A percentile compares a stretch with the other conserved stretches of the same genome.
Conservation (phyloP, 2,329 filamentous ascomycete genomes). For the Dactylellina leptospora region DNA sequence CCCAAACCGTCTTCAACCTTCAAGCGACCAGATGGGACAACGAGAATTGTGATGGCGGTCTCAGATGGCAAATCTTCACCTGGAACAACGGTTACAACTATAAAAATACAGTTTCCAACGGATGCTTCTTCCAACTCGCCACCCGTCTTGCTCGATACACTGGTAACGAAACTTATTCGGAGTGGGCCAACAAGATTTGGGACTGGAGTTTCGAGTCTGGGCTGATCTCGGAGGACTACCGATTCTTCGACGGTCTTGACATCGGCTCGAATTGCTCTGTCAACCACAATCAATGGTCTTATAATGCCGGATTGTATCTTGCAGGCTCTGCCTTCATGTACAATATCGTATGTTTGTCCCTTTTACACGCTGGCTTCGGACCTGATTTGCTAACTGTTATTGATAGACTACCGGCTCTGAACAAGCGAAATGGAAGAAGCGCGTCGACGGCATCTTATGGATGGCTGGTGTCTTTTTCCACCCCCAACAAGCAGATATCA, state of each 20-base stretch:
- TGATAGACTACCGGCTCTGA: conserved; percentile 62
- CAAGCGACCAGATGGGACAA: conserved; percentile 76
- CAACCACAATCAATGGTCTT: conserved; percentile 70
- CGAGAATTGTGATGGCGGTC: conserved; percentile 73
- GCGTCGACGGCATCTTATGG: conserved; percentile 66
- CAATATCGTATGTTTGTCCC: conserved; percentile 63
- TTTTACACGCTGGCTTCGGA: conserved; percentile 12
- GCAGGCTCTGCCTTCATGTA: conserved; percentile 72
- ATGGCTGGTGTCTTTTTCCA: conserved; percentile 67
- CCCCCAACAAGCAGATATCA: conserved; percentile 67
- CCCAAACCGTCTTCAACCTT: conserved; percentile 76
- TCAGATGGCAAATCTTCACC: conserved; percentile 82
- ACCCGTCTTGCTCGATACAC: conserved; percentile 80
- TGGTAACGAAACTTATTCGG: conserved; percentile 77
- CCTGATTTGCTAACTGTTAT: conserved; percentile 45
- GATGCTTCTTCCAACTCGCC: conserved; percentile 74
- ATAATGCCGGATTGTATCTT: conserved; percentile 72
- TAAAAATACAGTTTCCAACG: conserved; percentile 76
- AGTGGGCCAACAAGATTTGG: conserved; percentile 78
- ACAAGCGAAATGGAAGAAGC: conserved; percentile 66
- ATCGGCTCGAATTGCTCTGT: conserved; percentile 66
- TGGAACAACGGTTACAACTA: conserved; percentile 81
- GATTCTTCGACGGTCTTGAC: conserved; percentile 71
- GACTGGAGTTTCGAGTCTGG: conserved; percentile 70
- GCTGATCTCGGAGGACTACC: conserved; percentile 67